phyloP scores from a whole-genome alignment of 2,329 filamentous ascomycete species.

The Neopestalotiopsis sp. region DNA sequence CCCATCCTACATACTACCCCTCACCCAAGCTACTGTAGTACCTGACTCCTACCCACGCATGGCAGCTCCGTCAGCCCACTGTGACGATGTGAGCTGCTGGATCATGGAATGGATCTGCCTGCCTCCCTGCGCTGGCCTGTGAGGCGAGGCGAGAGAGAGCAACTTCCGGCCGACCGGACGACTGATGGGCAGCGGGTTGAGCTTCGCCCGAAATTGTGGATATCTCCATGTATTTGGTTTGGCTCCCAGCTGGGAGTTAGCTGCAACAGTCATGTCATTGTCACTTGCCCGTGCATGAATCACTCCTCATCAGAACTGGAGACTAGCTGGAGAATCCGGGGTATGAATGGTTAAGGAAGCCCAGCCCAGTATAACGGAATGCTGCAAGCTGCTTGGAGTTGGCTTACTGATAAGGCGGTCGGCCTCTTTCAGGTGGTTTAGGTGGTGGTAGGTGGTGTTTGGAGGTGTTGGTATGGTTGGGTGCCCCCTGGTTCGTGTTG shows the following conservation, averaged over 20 bases:
- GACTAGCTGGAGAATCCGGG: not conserved
- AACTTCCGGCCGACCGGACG: not conserved
- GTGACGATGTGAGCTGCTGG: not conserved
- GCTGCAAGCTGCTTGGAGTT: not conserved
- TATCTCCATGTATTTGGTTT: not conserved
- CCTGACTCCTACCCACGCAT: not conserved
- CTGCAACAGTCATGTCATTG: not conserved
- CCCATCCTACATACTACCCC: not conserved
- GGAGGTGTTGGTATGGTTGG: too few species aligned
- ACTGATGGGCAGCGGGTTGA: not conserved
- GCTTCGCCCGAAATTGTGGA: slow-evolving; percentile 1
- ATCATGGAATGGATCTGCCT: not conserved
- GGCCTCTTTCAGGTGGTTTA: not conserved
- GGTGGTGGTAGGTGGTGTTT: too few species aligned
- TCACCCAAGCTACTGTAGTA: not conserved
- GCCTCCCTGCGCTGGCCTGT: not conserved
- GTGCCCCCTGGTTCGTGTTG: not conserved
- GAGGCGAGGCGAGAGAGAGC: not conserved
- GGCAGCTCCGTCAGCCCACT: not conserved
- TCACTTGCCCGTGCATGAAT: not conserved
- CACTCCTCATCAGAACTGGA: not conserved
- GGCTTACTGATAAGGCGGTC: not conserved
- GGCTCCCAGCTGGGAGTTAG: not conserved
- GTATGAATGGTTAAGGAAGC: not conserved
- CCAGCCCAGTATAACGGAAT: not conserved